These are phyloP conservation scores for Melampsora occidentalis DNA, from an alignment of 1,284 basidiomycete species.

Conservation along the genomic window DNA sequence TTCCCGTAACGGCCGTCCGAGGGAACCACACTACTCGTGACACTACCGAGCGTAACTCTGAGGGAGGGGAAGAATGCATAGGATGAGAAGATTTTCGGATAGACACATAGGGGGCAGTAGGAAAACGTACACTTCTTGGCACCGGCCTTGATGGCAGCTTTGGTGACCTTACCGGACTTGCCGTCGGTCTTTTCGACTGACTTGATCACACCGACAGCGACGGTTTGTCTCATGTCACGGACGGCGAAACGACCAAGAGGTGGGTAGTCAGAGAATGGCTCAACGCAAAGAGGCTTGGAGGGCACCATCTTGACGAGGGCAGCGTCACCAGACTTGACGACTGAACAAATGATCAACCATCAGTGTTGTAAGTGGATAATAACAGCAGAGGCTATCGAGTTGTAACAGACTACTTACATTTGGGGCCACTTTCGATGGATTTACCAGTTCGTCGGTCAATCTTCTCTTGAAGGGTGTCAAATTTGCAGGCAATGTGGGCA, in stretches of 20 bases:
- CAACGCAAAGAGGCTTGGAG: constrained; percentile 80
- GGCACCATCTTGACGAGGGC: constrained; percentile 98
- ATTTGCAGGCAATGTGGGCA: constrained; percentile 99
- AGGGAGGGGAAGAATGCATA: neutral
- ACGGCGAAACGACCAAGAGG: constrained; percentile 94
- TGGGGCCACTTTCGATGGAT: constrained; percentile 79
- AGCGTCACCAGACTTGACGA: constrained; percentile 57
- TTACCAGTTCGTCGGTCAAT: constrained; percentile 98
- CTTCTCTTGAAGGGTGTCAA: constrained; percentile 96
- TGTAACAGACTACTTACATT: constrained; percentile 63
- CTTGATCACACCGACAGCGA: constrained; percentile 96
- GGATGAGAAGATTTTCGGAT: neutral
- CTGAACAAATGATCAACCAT: neutral
- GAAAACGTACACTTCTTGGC: constrained; percentile 53
- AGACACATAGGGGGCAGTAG: constrained; percentile 23
- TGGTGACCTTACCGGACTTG: constrained; percentile 60
- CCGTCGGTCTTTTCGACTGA: constrained; percentile 89
- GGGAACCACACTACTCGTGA: constrained; percentile 3
- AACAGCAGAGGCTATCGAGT: constrained; percentile 77
- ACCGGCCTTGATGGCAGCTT: constrained; percentile 62
- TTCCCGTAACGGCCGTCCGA: neutral
- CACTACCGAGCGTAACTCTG: constrained; percentile 45
- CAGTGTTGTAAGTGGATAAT: constrained; percentile 57
- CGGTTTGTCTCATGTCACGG: constrained; percentile 65
- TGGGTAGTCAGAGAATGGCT: constrained; percentile 67